A percentile compares a stretch with the other conserved stretches of the same genome.
Conservation (phyloP, 2,329 filamentous ascomycete genomes). For the Epichloe coenophiala region DNA sequence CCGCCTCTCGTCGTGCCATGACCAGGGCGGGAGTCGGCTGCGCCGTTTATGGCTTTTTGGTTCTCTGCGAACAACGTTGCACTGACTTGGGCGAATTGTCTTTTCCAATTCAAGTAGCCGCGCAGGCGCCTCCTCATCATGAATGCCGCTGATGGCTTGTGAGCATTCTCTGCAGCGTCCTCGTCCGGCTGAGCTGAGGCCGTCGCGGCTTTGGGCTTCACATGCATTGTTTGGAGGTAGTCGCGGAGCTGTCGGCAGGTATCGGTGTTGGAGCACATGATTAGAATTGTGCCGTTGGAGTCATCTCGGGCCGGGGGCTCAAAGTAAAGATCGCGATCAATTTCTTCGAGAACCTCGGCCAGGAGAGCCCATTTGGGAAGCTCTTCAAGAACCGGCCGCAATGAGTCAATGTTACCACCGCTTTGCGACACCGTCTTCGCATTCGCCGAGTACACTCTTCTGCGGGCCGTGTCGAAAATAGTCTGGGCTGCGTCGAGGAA, state of each 20-base stretch:
- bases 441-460: slow-evolving; percentile 67
- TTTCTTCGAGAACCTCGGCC: slow-evolving; percentile 84
- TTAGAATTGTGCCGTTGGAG: slow-evolving; percentile 80
- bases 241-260: slow-evolving; percentile 83
- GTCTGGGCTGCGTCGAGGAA: slow-evolving; percentile 91
- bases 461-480: slow-evolving; percentile 81
- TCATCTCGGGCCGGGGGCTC: slow-evolving; percentile 65
- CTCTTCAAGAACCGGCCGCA: slow-evolving; percentile 78
- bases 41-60: slow-evolving; percentile 58
- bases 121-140: slow-evolving; percentile 85
- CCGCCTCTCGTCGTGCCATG: slow-evolving; percentile 39
- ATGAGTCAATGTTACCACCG: slow-evolving; percentile 39
- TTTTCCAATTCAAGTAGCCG: slow-evolving; percentile 83
- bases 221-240: slow-evolving; percentile 82
- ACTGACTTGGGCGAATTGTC: slow-evolving; percentile 75
- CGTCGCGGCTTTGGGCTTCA: slow-evolving; percentile 41
- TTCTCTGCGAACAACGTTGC: slow-evolving; percentile 66
- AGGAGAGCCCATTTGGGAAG: slow-evolving; percentile 87
- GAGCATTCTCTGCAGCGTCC: slow-evolving; percentile 36
- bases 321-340: slow-evolving; percentile 79
- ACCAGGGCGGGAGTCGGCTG: slow-evolving; percentile 40
- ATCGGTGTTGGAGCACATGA: slow-evolving; percentile 85
- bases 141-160: slow-evolving; percentile 60
- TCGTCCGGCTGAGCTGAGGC: slow-evolving; percentile 13
- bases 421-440: slow-evolving; percentile 35